Base-by-base conservation (phyloP, 805 yeast species). In the Cyberlindnera suaveolens region DNA sequence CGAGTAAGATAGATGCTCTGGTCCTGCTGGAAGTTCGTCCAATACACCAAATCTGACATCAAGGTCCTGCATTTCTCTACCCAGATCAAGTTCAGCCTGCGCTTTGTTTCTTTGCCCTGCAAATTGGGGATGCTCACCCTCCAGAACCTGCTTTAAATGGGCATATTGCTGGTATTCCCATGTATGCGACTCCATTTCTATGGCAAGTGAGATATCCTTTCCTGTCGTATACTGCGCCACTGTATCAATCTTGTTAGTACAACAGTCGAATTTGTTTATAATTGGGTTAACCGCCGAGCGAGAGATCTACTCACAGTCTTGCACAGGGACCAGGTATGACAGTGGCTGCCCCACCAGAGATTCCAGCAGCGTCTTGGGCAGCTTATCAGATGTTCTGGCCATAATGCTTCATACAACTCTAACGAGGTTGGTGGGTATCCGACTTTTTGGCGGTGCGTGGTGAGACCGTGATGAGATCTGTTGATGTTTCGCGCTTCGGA, bases 241-340 rank as follows among this genome's bases (percentile, higher is more conserved):
- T 50, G 36, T 23, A 23, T 23, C 27, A 23, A 6, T 23, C 11
- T 9, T 23, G 11, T 23, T 23, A 23, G 27, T 23, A 23, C 27
- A 23, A 23, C 27, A 23, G 27, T 9, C 27, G 13, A 23, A 20
- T 20, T 20, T 20, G 8, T 20, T 7, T 6, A 20, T 20, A 20
- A 2, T 20, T 20, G 6, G 8, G 23, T 7, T 23, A 23, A 23
- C 27, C 27, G 27, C 27, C 11, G 11, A 23, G 4, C 27, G 27
- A 23, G 27, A 23, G 13, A 23, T 23, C 27, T 9, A 62, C 71
- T 45, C 50, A 68, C 70, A 45, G 35, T 60, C 63, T 41, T 69
- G 72, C 2, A 59, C 62, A 2, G 76, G 76, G 3, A 68, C 52
- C 14, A 70, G 48, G 37, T 59, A 67, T 16, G 62, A 56, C 39